Evolutionary conservation across 441 rosid genomes (phyloP), one percentile per base, ranked within the genome.

Genomic region (Pelargonium cotyledonis): DNA sequence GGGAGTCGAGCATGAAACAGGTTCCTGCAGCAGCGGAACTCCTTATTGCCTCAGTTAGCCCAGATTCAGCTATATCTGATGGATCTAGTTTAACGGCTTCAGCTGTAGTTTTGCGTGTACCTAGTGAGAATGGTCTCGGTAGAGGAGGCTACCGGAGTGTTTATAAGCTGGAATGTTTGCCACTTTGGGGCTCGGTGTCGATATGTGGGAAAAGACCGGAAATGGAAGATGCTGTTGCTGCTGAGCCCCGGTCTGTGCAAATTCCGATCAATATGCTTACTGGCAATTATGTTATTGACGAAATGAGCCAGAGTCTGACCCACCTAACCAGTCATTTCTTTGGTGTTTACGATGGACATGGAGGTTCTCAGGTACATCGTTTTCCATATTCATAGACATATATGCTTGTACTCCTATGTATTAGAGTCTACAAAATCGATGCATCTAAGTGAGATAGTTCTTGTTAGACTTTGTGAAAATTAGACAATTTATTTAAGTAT

Each of bases 291-390:
- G 75, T 80, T 31, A 75, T 79, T 70, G 89, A 89, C 74, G 87
- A 88, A 66, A 67, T 79, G 77, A 80, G 80, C 75, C 76, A 76
- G 75, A 69, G 69, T 66, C 81, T 82, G 65, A 66, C 82, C 65
- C 79, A 77, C 72, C 90, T 87, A 77, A 84, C 84, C 35, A 84
- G 89, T 73, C 97, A 92, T 78, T 89, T 90, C 72, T 92, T 89
- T 16, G 97, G 94, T 38, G 97, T 89, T 53, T 92, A 92, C 75
- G 98, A 92, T 85, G 98, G 98, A 69, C 98, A 92, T 70, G 98
- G 98, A 75, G 97, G 98, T 46, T 76, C 81, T 8, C 98, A 92
- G 96, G 98, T 90, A 49, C 62, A 53, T 60, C 26, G 11, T 53
- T 63, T 9, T 58, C 68, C 19, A 19, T 9, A 58, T 21, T 19